Conservation (phyloP, 2,329 filamentous ascomycete genomes). For the Tolypocladium sp. region DNA sequence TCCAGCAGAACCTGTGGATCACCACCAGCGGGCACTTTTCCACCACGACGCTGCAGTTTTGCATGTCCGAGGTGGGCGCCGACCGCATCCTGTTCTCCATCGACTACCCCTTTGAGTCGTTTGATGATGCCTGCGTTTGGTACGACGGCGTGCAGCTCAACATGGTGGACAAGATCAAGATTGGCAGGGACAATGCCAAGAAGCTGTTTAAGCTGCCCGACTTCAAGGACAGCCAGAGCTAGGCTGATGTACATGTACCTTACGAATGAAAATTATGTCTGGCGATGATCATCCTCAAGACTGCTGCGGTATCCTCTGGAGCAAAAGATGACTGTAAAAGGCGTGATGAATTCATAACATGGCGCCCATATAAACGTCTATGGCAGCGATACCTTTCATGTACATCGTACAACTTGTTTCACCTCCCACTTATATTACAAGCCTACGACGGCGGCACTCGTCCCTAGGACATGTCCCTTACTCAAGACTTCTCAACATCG, state of each 20-base stretch:
- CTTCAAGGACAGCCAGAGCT: constrained; percentile 18
- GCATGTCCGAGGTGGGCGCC: constrained; percentile 36
- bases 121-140: constrained; percentile 31
- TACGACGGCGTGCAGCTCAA: constrained; percentile 27
- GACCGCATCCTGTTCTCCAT: constrained; percentile 43
- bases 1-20: constrained; percentile 45
- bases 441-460: background rate
- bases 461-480: background rate
- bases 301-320: background rate
- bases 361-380: background rate
- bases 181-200: constrained; percentile 34
- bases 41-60: constrained; percentile 40
- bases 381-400: background rate
- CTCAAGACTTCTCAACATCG: background rate
- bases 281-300: background rate
- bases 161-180: constrained; percentile 25
- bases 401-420: background rate
- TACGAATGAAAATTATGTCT: background rate
- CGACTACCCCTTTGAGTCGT: constrained; percentile 43
- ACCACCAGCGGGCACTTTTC: constrained; percentile 49
- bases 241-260: background rate
- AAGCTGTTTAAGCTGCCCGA: constrained; percentile 26
- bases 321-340: background rate
- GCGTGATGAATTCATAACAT: background rate
- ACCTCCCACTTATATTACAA: background rate